Evolutionary conservation across 163 green algal genomes (phyloP).

Genomic region (Scenedesmus sp.): DNA sequence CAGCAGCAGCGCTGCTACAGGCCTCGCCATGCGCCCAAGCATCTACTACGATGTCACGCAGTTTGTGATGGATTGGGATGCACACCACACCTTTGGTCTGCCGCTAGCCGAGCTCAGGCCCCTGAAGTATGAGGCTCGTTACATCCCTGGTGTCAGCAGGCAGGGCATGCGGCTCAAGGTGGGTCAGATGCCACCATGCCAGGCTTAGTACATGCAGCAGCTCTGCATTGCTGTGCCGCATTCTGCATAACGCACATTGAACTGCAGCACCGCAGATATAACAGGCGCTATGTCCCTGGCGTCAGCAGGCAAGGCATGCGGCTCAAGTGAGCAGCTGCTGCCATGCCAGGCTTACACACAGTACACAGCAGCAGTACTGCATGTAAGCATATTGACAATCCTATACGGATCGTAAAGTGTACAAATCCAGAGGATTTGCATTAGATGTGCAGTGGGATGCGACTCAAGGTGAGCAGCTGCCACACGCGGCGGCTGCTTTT

Average conservation of each 20-base stretch:
- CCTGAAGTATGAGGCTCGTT: neutral
- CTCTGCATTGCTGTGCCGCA: too few relatives aligned
- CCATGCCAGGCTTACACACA: too few relatives aligned
- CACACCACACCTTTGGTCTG: neutral
- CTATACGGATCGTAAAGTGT: too few relatives aligned
- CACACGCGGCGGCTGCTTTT: too few relatives aligned
- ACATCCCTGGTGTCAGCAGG: neutral
- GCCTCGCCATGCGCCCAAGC: neutral
- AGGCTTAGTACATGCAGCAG: neutral
- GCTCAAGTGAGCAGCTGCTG: too few relatives aligned
- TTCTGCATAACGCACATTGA: neutral
- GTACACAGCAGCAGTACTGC: too few relatives aligned
- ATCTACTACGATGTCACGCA: neutral
- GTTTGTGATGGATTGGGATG: neutral
- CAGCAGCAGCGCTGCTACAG: neutral
- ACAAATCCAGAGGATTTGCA: too few relatives aligned
- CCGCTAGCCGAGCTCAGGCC: neutral
- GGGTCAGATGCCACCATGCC: neutral
- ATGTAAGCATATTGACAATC: too few relatives aligned
- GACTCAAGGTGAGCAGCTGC: too few relatives aligned
- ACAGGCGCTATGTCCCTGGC: too few relatives aligned
- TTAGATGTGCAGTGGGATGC: too few relatives aligned
- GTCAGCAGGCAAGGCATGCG: too few relatives aligned
- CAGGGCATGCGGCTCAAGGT: neutral
- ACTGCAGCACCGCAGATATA: neutral